phyloP scores from a whole-genome alignment of 2,329 filamentous ascomycete genomes.

The Aspergillus proliferans region DNA sequence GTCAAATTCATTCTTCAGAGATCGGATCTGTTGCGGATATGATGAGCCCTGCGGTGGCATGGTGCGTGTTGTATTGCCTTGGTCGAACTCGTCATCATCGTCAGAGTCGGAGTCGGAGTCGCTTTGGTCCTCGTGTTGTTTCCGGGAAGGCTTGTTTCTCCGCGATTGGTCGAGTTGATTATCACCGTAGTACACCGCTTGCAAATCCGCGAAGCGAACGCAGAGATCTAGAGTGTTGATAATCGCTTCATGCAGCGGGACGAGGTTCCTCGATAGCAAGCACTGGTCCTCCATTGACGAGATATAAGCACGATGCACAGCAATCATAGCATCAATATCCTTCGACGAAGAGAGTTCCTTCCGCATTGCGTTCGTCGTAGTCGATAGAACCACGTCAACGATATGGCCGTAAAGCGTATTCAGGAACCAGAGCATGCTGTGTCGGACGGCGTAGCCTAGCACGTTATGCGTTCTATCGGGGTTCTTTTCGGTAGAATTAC shows the following conservation, averaged over 20 bases:
- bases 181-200: constrained; percentile 36
- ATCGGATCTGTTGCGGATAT: constrained; percentile 49
- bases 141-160: constrained; percentile 4
- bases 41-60: constrained; percentile 31
- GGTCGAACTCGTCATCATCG: constrained; percentile 24
- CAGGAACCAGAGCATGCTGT: constrained; percentile 70
- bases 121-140: constrained; percentile 13
- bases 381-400: constrained; percentile 63
- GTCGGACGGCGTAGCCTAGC: constrained; percentile 49
- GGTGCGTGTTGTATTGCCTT: constrained; percentile 36
- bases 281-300: constrained; percentile 60
- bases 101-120: constrained; percentile 27
- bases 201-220: constrained; percentile 61
- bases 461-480: constrained; percentile 30
- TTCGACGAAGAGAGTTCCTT: constrained; percentile 53
- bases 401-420: constrained; percentile 70
- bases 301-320: constrained; percentile 59
- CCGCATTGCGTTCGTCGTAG: constrained; percentile 53
- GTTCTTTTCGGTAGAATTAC: constrained; percentile 30
- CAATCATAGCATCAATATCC: constrained; percentile 77
- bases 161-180: constrained; percentile 28
- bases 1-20: constrained; percentile 59
- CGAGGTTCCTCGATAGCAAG: constrained; percentile 62
- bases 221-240: constrained; percentile 71
- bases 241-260: constrained; percentile 65